Base-by-base conservation (phyloP, 352 stramenopile species). In the Pythium vanterpoolii region DNA sequence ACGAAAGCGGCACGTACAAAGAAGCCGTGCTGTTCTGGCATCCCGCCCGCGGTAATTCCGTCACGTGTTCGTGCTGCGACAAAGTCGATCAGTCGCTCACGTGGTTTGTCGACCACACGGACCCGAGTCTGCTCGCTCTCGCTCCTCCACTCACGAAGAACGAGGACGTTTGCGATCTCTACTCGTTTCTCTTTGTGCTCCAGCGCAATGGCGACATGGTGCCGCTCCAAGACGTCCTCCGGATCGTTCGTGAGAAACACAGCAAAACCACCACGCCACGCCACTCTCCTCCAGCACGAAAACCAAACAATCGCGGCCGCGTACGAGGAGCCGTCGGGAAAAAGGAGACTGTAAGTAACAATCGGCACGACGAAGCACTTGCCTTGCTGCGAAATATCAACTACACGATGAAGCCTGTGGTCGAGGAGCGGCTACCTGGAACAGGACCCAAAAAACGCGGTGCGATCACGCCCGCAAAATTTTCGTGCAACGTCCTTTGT, bases 31-130 rank as follows among this genome's bases (percentile, higher is more conserved):
- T 54, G 13, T 21, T 24, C 10, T 62, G 54, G 43, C 42, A 51
- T 18, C 43, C 33, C 1, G 40, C 18, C 1, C 34, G 23, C 4
- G 8, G 19, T 7, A 26, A 11, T 0, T 19, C 18, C 18, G 1
- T 62, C 1, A 19, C 46, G 18, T 54, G 54, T 18, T 27, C 42
- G 4, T 62, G 54, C 44, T 62, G 54, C 34, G 16, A 31, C 1
- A 62, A 47, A 18, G 18, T 11, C 0, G 26, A 14, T 4, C 6
- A 27, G 31, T 47, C 54, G 21, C 19, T 54, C 33, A 18, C 19
- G 16, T 49, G 21, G 54, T 62, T 62, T 44, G 31, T 62, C 7
- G 10, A 48, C 3, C 54, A 62, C 44, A 62, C 54, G 4, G 44
- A 62, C 16, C 11, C 54, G 6, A 38, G n/a, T 6, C 19, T 60